Evolutionary conservation across 306 rosid genomes (phyloP).

Genomic region (Vicia faba): DNA sequence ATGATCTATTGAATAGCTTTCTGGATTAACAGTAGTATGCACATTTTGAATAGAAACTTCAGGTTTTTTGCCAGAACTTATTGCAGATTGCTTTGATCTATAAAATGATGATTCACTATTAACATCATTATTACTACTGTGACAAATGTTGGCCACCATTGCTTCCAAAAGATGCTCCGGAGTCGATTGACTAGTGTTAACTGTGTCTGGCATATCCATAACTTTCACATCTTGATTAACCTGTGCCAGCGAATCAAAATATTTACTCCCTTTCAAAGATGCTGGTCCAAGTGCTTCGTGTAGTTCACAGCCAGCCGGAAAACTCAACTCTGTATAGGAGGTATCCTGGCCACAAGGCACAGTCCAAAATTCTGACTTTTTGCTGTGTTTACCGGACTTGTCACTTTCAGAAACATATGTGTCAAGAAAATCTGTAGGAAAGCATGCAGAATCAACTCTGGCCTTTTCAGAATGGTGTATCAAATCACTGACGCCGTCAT

Average conservation of each 20-base stretch:
- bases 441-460: slow-evolving; percentile 48
- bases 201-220: slow-evolving; percentile 53
- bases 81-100: slow-evolving; percentile 67
- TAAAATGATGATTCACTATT: slow-evolving; percentile 60
- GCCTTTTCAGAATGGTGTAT: slow-evolving; percentile 47
- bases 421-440: slow-evolving; percentile 51
- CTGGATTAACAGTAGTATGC: slow-evolving; percentile 27
- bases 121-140: slow-evolving; percentile 58
- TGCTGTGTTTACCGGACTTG: slow-evolving; percentile 44
- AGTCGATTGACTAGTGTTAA: slow-evolving; percentile 65
- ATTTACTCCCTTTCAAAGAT: slow-evolving; percentile 56
- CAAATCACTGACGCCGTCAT: slow-evolving; percentile 30
- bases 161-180: slow-evolving; percentile 93
- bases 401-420: slow-evolving; percentile 51
- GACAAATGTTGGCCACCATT: slow-evolving; percentile 70
- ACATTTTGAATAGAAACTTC: slow-evolving; percentile 66
- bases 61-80: slow-evolving; percentile 57
- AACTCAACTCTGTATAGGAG: slow-evolving; percentile 45
- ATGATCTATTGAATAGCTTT: slow-evolving; percentile 44
- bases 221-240: slow-evolving; percentile 50
- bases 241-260: slow-evolving; percentile 50
- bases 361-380: slow-evolving; percentile 45
- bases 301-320: slow-evolving; percentile 96
- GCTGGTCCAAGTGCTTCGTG: slow-evolving; percentile 95
- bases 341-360: slow-evolving; percentile 41